phyloP scores from a whole-genome alignment of 352 stramenopile species.

The Pythium angustatum region DNA sequence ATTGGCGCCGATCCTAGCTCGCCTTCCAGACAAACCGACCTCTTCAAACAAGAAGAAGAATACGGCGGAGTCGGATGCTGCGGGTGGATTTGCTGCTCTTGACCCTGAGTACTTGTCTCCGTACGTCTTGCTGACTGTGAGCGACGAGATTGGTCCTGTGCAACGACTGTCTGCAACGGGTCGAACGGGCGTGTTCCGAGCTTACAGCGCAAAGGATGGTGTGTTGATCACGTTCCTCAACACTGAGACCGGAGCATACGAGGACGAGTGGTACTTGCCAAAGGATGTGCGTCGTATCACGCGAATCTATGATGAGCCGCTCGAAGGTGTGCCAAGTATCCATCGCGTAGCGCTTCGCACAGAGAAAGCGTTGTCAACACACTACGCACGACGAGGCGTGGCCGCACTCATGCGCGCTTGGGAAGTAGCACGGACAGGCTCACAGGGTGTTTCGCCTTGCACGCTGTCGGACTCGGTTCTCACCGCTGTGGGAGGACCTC shows the following conservation, averaged over 20 bases:
- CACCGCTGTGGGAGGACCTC: constrained; percentile 56
- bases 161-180: constrained; percentile 64
- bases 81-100: constrained; percentile 56
- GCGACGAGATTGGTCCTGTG: constrained; percentile 64
- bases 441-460: background rate
- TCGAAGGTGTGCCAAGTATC: constrained; percentile 71
- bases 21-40: constrained; percentile 32
- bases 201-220: constrained; percentile 53
- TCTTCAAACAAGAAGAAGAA: constrained; percentile 20
- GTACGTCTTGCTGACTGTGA: constrained; percentile 81
- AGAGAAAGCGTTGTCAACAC: constrained; percentile 79
- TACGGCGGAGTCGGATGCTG: background rate
- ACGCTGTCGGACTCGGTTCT: constrained; percentile 39
- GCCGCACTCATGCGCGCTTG: constrained; percentile 37
- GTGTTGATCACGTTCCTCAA: constrained; percentile 85
- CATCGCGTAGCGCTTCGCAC: constrained; percentile 73
- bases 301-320: constrained; percentile 77
- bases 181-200: constrained; percentile 68
- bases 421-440: background rate
- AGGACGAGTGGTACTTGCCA: constrained; percentile 80
- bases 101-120: constrained; percentile 72
- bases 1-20: constrained; percentile 74
- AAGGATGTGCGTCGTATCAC: constrained; percentile 77
- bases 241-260: constrained; percentile 82
- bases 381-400: constrained; percentile 74